Conservation (phyloP, 192 early-diverging fungal species). For the Irineochytrium annulatum region DNA sequence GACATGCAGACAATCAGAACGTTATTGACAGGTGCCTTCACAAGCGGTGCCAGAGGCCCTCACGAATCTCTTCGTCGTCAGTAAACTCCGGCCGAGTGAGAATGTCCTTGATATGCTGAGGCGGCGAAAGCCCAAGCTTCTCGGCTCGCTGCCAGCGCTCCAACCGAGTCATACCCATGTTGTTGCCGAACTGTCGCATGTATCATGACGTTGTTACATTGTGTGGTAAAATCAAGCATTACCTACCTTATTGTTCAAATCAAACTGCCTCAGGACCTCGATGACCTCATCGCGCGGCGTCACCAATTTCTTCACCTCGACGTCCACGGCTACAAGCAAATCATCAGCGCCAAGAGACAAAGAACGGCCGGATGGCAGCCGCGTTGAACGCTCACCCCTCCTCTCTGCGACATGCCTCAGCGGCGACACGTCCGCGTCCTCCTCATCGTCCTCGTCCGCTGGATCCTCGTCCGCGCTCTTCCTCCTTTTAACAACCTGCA, state of each 20-base stretch:
- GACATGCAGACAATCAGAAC: too few species aligned
- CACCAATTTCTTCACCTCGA: slow-evolving; percentile 5
- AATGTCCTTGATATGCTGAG: slow-evolving; percentile 22
- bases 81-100: slow-evolving; percentile 4
- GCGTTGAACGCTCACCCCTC: too few species aligned
- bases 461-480: too few species aligned
- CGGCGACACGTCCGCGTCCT: too few species aligned
- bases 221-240: neutral
- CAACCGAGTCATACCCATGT: slow-evolving; percentile 49
- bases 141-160: slow-evolving; percentile 54
- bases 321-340: too few species aligned
- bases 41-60: slow-evolving; percentile 33
- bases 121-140: slow-evolving; percentile 44
- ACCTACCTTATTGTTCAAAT: slow-evolving; percentile 30
- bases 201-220: neutral
- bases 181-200: slow-evolving; percentile 38
- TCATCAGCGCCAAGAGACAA: too few species aligned
- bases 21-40: too few species aligned
- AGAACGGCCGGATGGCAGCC: too few species aligned
- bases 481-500: too few species aligned
- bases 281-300: slow-evolving; percentile 1
- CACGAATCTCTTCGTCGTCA: slow-evolving; percentile 14
- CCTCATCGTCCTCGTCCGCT: too few species aligned
- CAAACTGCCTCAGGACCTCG: slow-evolving; percentile 23
- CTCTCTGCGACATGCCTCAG: too few species aligned